Conservation (phyloP, 306 rosid genomes). For the Arachis stenosperma region DNA sequence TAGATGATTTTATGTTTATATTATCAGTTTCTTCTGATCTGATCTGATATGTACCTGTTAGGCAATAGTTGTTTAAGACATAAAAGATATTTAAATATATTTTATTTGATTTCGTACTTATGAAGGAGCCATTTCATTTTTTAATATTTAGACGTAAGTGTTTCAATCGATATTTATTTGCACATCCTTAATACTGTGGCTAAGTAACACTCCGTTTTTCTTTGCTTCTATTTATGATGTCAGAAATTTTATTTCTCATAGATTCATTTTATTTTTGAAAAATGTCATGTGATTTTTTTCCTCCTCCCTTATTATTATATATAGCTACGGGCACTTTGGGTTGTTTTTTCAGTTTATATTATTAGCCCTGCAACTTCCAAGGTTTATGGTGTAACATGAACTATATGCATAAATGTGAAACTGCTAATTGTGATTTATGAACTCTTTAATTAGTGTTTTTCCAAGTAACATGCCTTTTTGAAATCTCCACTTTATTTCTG, state of each 20-base stretch:
- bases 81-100: neutral
- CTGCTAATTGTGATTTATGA: neutral
- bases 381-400: neutral
- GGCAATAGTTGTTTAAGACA: neutral
- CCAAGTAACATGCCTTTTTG: neutral
- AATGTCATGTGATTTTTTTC: neutral
- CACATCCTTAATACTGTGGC: neutral
- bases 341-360: slow-evolving; percentile 8
- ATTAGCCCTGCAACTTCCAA: neutral
- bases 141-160: neutral
- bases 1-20: slow-evolving; percentile 5
- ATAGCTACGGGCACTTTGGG: neutral
- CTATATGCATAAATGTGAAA: neutral
- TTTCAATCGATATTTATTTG: neutral
- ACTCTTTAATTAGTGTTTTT: slow-evolving; percentile 21
- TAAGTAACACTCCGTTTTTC: neutral
- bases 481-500: slow-evolving; percentile 24
- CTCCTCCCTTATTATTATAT: neutral
- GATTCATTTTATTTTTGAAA: neutral
- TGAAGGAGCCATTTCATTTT: slow-evolving; percentile 1
- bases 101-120: slow-evolving; percentile 13
- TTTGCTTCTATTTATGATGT: slow-evolving; percentile 1
- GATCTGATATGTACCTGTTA: slow-evolving; percentile 16
- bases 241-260: neutral
- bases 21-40: slow-evolving; percentile 18